Evolutionary conservation across 2,329 filamentous ascomycete genomes (phyloP), one percentile per base, ranked within the genome.

Genomic region (Neoscytalidium dimidiatum): DNA sequence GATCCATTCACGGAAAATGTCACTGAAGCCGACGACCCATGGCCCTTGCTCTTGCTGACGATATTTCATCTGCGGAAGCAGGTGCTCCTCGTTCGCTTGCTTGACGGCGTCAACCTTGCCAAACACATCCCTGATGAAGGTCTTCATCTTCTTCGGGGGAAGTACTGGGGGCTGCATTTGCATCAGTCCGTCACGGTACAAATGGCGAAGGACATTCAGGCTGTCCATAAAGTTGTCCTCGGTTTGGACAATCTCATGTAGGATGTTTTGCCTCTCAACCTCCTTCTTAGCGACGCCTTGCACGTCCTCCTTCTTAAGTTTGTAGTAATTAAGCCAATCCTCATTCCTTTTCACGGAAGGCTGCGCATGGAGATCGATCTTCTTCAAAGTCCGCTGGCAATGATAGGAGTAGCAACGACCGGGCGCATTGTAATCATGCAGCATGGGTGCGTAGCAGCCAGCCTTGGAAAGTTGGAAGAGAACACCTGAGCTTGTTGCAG

Each of bases 1-100:
- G 67, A 98, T 97, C 95, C 95, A 99, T 79, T 99, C 95, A 66
- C 95, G 85, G 82, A 99, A 98, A 57, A 99, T 92, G 73, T 98
- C 95, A 74, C 94, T 97, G 79, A 97, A 97, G 3, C 95, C 95
- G 13, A 87, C 84, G 66, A 99, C 90, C 88, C 93, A 99, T 0
- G 95, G 95, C 0, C 95, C 95, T 79, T 99, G 94, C 75, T 98
- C 95, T 72, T 95, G 91, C 76, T 99, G 95, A 28, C 95, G 88
- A 75, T 98, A 99, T 74, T 98, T 98, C 71, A 99, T 86, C 76
- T 97, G 94, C 1, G 94, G 91, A 26, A 99, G 81, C 21, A 99
- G 85, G 75, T 95, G 90, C 68, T 97, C 94, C 76, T 96, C 95
- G 77, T 98, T 98, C 71, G 94, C 92, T 69, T 90, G 88, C 73